A percentile compares a stretch with the other conserved stretches of the same genome.
Conservation (phyloP, 2,329 filamentous ascomycete species). For the Fusarium sp. region DNA sequence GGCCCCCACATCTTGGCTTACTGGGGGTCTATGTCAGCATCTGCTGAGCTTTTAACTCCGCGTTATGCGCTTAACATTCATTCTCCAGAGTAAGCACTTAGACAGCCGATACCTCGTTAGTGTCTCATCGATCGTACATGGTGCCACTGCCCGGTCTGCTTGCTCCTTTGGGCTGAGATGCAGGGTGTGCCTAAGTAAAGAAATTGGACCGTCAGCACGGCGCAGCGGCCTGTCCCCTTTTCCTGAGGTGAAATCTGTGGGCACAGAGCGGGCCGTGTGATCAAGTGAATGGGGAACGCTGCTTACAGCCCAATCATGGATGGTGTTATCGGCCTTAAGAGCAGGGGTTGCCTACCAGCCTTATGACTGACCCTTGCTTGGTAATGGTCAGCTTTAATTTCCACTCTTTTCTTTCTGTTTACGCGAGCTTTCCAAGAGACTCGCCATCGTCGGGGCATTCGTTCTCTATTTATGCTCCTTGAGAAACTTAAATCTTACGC, state of each 20-base stretch:
- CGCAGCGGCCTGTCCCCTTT: not conserved
- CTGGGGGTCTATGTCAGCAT: not conserved
- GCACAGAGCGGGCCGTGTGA: not conserved
- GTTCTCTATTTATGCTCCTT: not conserved
- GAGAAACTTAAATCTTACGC: not conserved
- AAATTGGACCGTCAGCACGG: not conserved
- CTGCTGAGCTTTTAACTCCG: not conserved
- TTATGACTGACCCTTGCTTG: conserved; percentile 26
- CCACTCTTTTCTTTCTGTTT: not conserved
- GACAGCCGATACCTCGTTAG: not conserved
- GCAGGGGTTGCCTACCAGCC: conserved; percentile 7
- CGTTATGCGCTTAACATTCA: not conserved
- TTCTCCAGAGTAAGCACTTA: not conserved
- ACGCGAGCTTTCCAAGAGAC: not conserved
- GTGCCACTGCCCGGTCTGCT: not conserved
- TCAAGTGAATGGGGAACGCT: not conserved
- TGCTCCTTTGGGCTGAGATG: not conserved
- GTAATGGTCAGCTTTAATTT: conserved; percentile 12
- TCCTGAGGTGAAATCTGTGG: not conserved
- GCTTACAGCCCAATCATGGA: not conserved
- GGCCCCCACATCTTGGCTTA: conserved; percentile 10
- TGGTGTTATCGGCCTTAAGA: not conserved
- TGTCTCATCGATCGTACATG: not conserved
- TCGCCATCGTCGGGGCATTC: not conserved
- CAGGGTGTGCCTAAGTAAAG: not conserved